Base-by-base conservation (phyloP, 495 filamentous ascomycete species). In the Talaromyces adpressus region DNA sequence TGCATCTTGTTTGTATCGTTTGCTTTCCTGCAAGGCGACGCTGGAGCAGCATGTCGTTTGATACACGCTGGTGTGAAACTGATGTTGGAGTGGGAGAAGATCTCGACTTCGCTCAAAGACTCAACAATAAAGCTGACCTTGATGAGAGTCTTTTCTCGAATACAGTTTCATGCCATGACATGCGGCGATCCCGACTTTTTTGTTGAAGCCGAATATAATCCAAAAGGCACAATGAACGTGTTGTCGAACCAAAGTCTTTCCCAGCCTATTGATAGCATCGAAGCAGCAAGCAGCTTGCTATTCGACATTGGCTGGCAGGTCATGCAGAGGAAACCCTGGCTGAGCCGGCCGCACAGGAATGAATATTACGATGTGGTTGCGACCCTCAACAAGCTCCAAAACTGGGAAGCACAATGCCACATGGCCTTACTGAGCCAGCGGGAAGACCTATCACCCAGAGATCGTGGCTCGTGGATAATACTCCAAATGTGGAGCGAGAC, bases 1-100 rank as follows among this genome's bases (percentile, higher is more conserved):
- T 81, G 79, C 59, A 65, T 83, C 20, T 71, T 83, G 22, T 80
- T 81, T 52, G 70, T 81, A 7, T 82, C 75, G 57, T 75, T 80
- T 36, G 73, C 80, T 62, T 71, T 80, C 61, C 72, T 81, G 67
- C 75, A 78, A 63, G 74, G 72, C 34, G 78, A 81, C 67, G 69
- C 72, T 63, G 69, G 64, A 8, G 71, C 74, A 30, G 80, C 78
- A 29, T 59, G 54, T 60, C 56, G 32, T 29, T 67, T 69, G 59
- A 58, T 71, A 16, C 62, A 27, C 11, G 59, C 54, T 0, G 68
- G 66, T 27, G 56, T 61, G 7, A 63, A 57, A 49, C 61, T 69
- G 25, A 41, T 67, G 52, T 45, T 56, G 29, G 60, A 66, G 49
- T 68, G 61, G 61, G 60, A 65, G 32, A 65, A 32, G 25, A 61